Evolutionary conservation across 139 green algal genomes (phyloP).

Genomic region (Chlamydomonas applanata): DNA sequence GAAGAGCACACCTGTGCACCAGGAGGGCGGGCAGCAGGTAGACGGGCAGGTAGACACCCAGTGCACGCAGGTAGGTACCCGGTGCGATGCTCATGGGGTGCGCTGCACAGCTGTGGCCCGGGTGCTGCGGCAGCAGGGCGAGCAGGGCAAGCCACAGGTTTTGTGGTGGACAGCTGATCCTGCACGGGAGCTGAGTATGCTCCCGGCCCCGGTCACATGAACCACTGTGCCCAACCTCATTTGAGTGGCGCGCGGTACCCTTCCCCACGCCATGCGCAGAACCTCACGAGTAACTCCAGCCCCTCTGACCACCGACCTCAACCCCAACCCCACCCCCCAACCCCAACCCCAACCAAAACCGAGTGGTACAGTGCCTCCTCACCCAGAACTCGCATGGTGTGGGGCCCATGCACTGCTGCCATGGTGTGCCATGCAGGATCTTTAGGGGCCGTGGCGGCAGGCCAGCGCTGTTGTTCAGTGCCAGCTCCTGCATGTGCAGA

Average conservation of each 20-base stretch:
- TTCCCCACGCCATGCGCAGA: too few species aligned
- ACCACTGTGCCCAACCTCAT: too few species aligned
- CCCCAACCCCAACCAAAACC: too few species aligned
- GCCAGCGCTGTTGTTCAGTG: conserved; percentile 30
- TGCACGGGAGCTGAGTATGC: too few species aligned
- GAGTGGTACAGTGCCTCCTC: background rate
- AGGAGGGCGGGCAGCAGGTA: conserved; percentile 68
- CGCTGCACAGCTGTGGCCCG: conserved; percentile 55
- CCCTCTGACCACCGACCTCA: too few species aligned
- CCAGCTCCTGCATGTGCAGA: conserved; percentile 58
- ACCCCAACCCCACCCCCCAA: too few species aligned
- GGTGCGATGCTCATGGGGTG: conserved; percentile 13
- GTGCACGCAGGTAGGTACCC: conserved; percentile 57
- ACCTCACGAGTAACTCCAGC: too few species aligned
- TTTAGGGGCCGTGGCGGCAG: conserved; percentile 21
- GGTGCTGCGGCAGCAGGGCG: conserved; percentile 69
- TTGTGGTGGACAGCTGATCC: too few species aligned
- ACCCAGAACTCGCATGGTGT: conserved; percentile 42
- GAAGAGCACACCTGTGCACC: conserved; percentile 64
- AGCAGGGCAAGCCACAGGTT: too few species aligned
- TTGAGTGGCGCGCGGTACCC: too few species aligned
- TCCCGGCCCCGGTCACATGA: too few species aligned
- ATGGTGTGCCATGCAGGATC: background rate
- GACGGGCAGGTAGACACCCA: conserved; percentile 81
- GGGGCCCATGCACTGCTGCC: background rate